Percentiles rank a stretch among this genome's conserved stretches.
These are phyloP conservation scores for Fusarium foetens DNA, from an alignment of 2,329 filamentous ascomycete species.

Conservation along the genomic window DNA sequence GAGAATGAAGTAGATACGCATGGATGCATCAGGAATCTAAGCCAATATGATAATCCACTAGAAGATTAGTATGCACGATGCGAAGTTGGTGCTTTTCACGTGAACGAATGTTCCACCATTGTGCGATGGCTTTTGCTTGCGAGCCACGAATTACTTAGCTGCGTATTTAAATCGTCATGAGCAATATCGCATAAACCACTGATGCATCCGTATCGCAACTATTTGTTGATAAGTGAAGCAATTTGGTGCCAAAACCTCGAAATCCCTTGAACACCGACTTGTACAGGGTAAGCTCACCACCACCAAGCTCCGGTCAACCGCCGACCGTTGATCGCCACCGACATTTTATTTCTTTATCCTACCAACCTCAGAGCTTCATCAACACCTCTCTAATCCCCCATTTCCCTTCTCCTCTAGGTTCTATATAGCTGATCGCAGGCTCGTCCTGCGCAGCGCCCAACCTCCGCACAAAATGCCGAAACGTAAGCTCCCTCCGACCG, in stretches of 20 bases:
- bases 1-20: constrained; percentile 7
- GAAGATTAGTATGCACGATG: neutral
- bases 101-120: accelerated
- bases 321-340: constrained; percentile 37
- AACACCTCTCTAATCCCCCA: neutral
- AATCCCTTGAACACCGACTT: accelerated
- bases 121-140: no score
- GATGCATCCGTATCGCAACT: neutral
- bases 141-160: neutral
- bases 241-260: neutral
- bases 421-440: constrained; percentile 12
- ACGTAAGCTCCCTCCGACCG: constrained; percentile 34
- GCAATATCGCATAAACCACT: neutral
- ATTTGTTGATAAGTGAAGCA: neutral
- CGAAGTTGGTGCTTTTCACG: neutral
- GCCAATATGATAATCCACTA: neutral
- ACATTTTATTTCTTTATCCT: constrained; percentile 31
- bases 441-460: constrained; percentile 19
- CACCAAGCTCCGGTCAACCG: constrained; percentile 10
- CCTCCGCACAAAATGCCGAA: constrained; percentile 38
- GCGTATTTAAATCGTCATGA: accelerated
- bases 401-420: neutral
- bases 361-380: neutral
- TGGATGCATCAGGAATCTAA: neutral
- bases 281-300: constrained; percentile 36